Base-by-base conservation (phyloP, 208 protist species). In the Vickermania spadyakhi region DNA sequence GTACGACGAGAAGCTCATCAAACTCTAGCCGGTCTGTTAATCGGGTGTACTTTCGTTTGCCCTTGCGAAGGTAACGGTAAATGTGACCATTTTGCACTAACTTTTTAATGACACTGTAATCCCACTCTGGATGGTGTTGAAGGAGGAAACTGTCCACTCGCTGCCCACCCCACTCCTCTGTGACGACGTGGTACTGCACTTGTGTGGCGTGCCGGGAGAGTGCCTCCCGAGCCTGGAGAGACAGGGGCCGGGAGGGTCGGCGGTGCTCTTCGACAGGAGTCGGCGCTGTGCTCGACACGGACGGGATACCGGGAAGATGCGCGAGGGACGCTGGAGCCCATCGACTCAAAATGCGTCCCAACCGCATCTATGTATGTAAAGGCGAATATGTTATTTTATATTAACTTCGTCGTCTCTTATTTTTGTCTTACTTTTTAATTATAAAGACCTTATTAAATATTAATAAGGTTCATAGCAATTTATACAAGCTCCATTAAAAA, bases 61-160 rank as follows among this genome's bases (percentile, higher is more conserved):
- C 88, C 51, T 91, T 94, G 61, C 86, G 91, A 1, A 84, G 70
- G 62, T 89, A 92, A 7, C 89, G 73, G 65, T 91, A 96, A 36
- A 96, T 93, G 63, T 96, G 89, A 0, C 89, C 89, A 22, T 84
- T 70, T 66, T 93, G 79, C 28, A 96, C 85, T 23, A 96, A 54
- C 13, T 67, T 77, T 66, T 78, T 79, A n/a, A 90, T 75, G 3
- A 84, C 86, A 25, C 81, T 77, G 62, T 93, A 90, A 52, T 84
- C 63, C 84, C 85, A 96, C 59, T 96, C 84, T 7, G 86, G 84
- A 62, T 93, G 78, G 56, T 92, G 86, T 58, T 93, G 79, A 2
- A 64, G 52, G 59, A 93, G 31, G 72, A 92, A 96, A 66, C 77
- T 83, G 57, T 93, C 84, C 1, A 96, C 86, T 7, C 86, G 83